Evolutionary conservation across 2,329 filamentous ascomycete species (phyloP), one percentile per base, ranked within the genome.

Genomic region (Myriosclerotinia curreyana): DNA sequence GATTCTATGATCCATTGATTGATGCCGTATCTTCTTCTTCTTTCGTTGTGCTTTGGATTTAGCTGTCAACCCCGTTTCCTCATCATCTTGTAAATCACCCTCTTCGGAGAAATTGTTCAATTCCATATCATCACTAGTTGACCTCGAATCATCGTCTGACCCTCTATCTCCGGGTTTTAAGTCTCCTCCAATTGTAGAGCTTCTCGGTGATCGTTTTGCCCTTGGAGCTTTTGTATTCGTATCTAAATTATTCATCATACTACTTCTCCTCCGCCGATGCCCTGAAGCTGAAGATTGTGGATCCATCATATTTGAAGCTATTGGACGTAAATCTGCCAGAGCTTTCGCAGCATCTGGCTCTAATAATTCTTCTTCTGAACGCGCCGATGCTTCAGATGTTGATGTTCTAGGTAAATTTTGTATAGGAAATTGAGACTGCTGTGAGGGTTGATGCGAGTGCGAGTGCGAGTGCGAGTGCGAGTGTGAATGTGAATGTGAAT

Each of bases 31-130:
- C 77, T 86, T 86, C 77, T 85, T 85, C 71, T 82, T 82, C 73
- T 86, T 84, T 71, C 87, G 86, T 74, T 87, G 85, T 69, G 84
- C 82, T 75, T 86, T 85, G 71, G 94, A 90, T 72, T 86, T 84
- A 66, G 83, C 82, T 46, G 91, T 96, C 70, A 97, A 80, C 0
- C 92, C 93, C 2, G 90, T 91, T 81, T 97, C 93, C 78, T 96
- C 93, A 74, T 97, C 93, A 71, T 94, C 90, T 66, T 90, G 86
- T 36, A 90, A 75, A 54, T 89, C 90, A 69, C 91, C 89, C 69
- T 91, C 89, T 36, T 86, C 87, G 62, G 85, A 82, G 69, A 85
- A 77, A 67, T 81, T 77, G 70, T 82, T 80, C 71, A 85, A 74
- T 73, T 87, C 84, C 71, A 84, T 80, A 69, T 86, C 84, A 61